These are phyloP conservation scores for Solanum chmielewskii DNA, from an alignment of 257 asterid genomes.

Conservation along the genomic window DNA sequence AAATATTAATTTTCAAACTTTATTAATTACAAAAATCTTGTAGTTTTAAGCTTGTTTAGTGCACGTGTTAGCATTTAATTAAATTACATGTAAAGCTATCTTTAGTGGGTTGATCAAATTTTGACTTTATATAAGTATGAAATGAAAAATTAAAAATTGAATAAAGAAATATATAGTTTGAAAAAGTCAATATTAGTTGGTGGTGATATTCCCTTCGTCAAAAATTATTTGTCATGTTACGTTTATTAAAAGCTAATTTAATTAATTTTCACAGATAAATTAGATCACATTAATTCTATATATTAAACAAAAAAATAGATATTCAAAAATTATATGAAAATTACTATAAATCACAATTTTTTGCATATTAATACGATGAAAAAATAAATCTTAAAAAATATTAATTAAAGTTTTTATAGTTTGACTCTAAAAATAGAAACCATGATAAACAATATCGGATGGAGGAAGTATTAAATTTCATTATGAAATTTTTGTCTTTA, in stretches of 20 bases:
- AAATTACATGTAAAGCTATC: background rate
- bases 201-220: background rate
- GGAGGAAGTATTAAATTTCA: background rate
- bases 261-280: too few relatives aligned
- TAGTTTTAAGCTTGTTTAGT: background rate
- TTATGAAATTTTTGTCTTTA: background rate
- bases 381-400: too few relatives aligned
- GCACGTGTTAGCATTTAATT: background rate
- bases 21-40: background rate
- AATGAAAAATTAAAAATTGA: background rate
- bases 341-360: too few relatives aligned
- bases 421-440: too few relatives aligned
- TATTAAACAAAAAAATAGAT: too few relatives aligned
- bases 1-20: background rate
- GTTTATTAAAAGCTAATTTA: too few relatives aligned
- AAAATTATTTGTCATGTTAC: too few relatives aligned
- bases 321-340: too few relatives aligned
- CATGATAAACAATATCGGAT: fast-evolving
- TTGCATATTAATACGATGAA: too few relatives aligned
- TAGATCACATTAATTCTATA: too few relatives aligned
- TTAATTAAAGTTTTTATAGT: too few relatives aligned
- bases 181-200: background rate
- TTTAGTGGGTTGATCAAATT: background rate
- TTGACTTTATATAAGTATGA: background rate
- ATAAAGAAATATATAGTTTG: background rate